phyloP scores from a whole-genome alignment of 768 basidiomycete genomes.

The Trametes cubensis region DNA sequence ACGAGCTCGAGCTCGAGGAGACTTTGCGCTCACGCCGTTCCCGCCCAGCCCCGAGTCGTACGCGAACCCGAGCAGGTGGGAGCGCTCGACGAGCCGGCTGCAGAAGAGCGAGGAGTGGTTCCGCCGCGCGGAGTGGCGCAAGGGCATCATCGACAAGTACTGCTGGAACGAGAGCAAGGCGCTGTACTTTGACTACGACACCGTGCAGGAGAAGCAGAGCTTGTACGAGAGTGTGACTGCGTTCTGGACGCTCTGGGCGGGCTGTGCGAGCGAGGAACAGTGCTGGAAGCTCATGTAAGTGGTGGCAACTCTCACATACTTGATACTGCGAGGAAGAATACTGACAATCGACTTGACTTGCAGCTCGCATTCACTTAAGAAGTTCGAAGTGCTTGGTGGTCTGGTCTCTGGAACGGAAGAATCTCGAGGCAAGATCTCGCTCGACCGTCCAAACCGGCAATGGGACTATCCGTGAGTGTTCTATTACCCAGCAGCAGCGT shows the following conservation, averaged over 20 bases:
- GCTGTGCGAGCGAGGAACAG: conserved; percentile 95
- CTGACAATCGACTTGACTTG: conserved; percentile 5
- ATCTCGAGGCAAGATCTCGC: conserved; percentile 91
- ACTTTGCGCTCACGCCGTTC: conserved; percentile 90
- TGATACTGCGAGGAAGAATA: conserved; percentile 13
- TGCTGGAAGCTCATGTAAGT: conserved; percentile 91
- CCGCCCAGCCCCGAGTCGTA: conserved; percentile 79
- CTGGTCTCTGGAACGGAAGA: conserved; percentile 96
- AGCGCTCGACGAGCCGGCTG: conserved; percentile 57
- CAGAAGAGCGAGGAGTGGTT: conserved; percentile 94
- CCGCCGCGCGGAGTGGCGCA: conserved; percentile 80
- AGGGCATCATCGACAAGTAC: conserved; percentile 87
- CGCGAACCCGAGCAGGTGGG: conserved; percentile 54
- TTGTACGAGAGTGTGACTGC: conserved; percentile 96
- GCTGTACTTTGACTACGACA: conserved; percentile 97
- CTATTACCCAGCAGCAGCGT: neutral
- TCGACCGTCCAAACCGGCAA: conserved; percentile 96
- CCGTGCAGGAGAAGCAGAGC: conserved; percentile 85
- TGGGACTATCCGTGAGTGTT: conserved; percentile 93
- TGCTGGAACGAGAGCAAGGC: conserved; percentile 96
- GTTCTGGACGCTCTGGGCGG: conserved; percentile 97
- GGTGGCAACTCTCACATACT: neutral
- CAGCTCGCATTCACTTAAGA: conserved; percentile 84
- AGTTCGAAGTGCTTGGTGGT: conserved; percentile 96
- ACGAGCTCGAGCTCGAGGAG: conserved; percentile 91